Conservation (phyloP, 129 eudicot species). For the Flaveria trinervia region DNA sequence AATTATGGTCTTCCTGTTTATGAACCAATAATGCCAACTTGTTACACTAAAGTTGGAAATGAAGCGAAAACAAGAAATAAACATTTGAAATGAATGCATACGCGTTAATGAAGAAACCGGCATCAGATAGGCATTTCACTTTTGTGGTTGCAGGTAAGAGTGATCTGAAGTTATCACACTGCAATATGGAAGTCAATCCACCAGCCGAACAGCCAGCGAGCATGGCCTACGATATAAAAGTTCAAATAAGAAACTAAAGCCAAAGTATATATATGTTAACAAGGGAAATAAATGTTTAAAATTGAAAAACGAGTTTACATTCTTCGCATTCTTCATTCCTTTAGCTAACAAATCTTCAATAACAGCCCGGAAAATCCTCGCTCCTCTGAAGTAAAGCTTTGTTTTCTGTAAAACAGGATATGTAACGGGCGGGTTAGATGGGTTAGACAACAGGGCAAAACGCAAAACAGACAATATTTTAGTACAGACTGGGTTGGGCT, state of each 20-base stretch:
- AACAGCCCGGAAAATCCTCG: constrained; percentile 76
- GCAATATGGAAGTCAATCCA: constrained; percentile 75
- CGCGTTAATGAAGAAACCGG: constrained; percentile 84
- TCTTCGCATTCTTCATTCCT: constrained; percentile 86
- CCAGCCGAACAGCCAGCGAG: constrained; percentile 98
- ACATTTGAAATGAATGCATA: constrained; percentile 32
- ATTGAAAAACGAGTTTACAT: constrained; percentile 46
- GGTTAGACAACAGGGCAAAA: neutral
- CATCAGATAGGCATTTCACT: constrained; percentile 93
- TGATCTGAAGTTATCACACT: constrained; percentile 81
- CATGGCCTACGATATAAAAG: constrained; percentile 50
- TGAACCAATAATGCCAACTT: constrained; percentile 6
- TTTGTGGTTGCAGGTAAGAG: constrained; percentile 62
- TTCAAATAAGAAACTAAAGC: neutral
- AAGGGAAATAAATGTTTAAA: constrained; percentile 2
- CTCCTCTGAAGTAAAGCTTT: constrained; percentile 84
- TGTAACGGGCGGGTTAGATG: neutral
- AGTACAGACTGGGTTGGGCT: neutral
- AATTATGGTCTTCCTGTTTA: constrained; percentile 73
- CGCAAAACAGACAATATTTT: neutral
- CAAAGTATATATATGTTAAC: neutral
- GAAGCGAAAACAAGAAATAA: neutral
- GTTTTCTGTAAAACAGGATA: constrained; percentile 44
- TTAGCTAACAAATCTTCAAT: constrained; percentile 82
- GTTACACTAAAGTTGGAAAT: neutral